phyloP scores from a whole-genome alignment of 2,329 filamentous ascomycete genomes.

The Aphanoascus verrucosus region DNA sequence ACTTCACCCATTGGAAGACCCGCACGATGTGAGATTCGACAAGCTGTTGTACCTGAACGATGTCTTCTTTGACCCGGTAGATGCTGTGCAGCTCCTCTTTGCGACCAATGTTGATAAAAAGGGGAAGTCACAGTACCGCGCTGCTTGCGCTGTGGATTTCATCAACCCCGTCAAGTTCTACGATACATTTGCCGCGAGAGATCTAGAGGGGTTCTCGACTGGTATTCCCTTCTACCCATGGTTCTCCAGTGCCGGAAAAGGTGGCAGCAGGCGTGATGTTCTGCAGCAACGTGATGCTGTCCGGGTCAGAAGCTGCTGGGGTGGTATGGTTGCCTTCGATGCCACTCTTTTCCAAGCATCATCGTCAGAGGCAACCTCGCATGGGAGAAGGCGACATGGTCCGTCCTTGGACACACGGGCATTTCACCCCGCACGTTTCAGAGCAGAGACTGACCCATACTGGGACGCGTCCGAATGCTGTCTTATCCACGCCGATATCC shows the following conservation, averaged over 20 bases:
- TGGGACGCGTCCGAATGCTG: constrained; percentile 58
- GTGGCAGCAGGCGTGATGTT: constrained; percentile 51
- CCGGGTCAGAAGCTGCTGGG: constrained; percentile 63
- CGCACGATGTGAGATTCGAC: constrained; percentile 39
- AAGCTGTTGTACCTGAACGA: constrained; percentile 57
- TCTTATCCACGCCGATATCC: constrained; percentile 43
- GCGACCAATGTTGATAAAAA: constrained; percentile 46
- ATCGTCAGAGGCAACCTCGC: constrained; percentile 12
- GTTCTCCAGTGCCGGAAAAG: constrained; percentile 47
- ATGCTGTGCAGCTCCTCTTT: constrained; percentile 51
- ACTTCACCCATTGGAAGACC: constrained; percentile 49
- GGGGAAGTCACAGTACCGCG: constrained; percentile 51
- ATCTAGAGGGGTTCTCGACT: constrained; percentile 56
- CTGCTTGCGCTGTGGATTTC: constrained; percentile 66
- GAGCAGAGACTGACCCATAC: constrained; percentile 48
- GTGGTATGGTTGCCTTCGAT: constrained; percentile 55
- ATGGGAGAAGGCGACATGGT: constrained; percentile 1
- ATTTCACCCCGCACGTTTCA: constrained; percentile 43
- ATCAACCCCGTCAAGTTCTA: constrained; percentile 65
- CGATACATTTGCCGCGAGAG: constrained; percentile 63
- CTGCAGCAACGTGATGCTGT: constrained; percentile 49
- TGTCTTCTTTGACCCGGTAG: constrained; percentile 50
- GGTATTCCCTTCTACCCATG: constrained; percentile 64
- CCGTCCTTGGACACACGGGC: constrained; percentile 19
- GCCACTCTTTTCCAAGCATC: constrained; percentile 35